Evolutionary conservation across 1,284 basidiomycete genomes (phyloP).

Genomic region (Ceratobasidium sp.): DNA sequence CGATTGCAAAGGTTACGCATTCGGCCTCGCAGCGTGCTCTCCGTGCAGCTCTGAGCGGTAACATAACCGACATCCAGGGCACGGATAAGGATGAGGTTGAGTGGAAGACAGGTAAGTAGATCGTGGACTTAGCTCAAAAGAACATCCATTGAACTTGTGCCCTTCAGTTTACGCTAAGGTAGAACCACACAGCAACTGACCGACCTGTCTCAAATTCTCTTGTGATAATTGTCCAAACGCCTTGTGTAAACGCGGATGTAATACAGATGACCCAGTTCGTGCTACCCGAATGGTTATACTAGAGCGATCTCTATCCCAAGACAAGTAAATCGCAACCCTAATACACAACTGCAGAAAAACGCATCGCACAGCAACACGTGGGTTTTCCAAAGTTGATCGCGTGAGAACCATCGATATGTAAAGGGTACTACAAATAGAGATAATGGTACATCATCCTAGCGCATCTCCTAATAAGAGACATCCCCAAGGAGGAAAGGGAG

Average conservation of each 20-base stretch:
- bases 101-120: constrained; percentile 71
- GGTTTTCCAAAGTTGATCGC: too few relatives aligned
- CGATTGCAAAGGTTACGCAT: constrained; percentile 98
- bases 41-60: constrained; percentile 71
- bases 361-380: too few relatives aligned
- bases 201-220: not conserved
- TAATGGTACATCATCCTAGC: too few relatives aligned
- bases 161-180: constrained; percentile 34
- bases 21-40: constrained; percentile 91
- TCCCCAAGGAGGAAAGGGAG: not conserved
- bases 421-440: too few relatives aligned
- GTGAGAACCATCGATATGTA: too few relatives aligned
- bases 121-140: too few relatives aligned
- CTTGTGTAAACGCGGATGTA: constrained; percentile 19
- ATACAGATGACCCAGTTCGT: constrained; percentile 28
- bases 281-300: constrained; percentile 2
- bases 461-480: too few relatives aligned
- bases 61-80: constrained; percentile 83
- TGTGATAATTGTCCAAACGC: not conserved
- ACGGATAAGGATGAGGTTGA: constrained; percentile 82
- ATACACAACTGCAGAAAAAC: too few relatives aligned
- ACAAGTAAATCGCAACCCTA: too few relatives aligned
- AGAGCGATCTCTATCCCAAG: too few relatives aligned
- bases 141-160: not conserved
- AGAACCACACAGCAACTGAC: constrained; percentile 1